Evolutionary conservation across 2,329 filamentous ascomycete species (phyloP), one percentile per base, ranked within the genome.

Genomic region (Fusarium luffae): DNA sequence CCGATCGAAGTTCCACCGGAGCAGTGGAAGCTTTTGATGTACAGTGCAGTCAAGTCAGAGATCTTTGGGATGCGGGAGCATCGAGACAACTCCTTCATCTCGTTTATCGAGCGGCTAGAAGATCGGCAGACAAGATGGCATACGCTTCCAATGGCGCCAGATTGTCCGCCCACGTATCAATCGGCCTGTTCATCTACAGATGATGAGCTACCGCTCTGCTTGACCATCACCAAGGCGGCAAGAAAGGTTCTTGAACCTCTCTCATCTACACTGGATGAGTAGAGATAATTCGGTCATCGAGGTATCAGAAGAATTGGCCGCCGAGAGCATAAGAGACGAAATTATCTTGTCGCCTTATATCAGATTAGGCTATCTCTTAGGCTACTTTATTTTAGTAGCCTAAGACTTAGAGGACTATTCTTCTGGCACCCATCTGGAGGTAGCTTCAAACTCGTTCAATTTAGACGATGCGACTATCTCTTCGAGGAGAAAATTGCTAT

Each of bases 21-120:
- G 6, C 50, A 56, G 30, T 56, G 56, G 56, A 59, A 57, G 30
- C 25, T 51, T 46, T 14, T 59, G 16, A 57, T 58, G 57, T 59
- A 57, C 19, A 25, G 18, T 25, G 51, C 5, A 4, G 32, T 57
- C 13, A 59, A 21, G 11, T 59, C 30, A 16, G 57, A 57, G 32
- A 59, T 59, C 13, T 46, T 57, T 21, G 51, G 51, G 3, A 57
- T 47, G 18, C 13, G 30, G 12, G 55, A 27, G 7, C 32, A n/a
- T 28, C 23, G 25, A 4, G 41, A 57, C 2, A 41, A 41, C 13
- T 41, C 57, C 2, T 57, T 59, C 30, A 1, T 47, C 14, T 30
- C 23, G 1, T 57, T 59, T 19, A 30, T 59, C 28, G 57, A 57
- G 21, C 41, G 41, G 10, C 13, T 59, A 14, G 57, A 59, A 27